phyloP scores from a whole-genome alignment of 768 basidiomycete genomes.

The Collybiopsis luxurians region DNA sequence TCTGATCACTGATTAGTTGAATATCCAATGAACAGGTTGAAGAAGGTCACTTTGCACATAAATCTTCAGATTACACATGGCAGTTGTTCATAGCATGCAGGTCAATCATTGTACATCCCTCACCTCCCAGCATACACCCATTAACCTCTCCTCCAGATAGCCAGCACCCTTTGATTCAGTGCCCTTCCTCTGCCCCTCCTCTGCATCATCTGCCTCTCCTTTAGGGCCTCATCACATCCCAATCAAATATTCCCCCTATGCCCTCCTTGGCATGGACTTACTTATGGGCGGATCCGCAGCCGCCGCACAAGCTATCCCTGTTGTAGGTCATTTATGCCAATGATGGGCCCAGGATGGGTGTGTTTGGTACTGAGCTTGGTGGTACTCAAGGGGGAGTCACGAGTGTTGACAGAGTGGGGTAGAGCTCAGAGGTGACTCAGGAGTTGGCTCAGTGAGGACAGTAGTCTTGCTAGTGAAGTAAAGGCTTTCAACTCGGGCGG shows the following conservation, averaged over 20 bases:
- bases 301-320: constrained; percentile 58
- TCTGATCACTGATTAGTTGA: too few relatives aligned
- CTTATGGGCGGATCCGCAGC: constrained; percentile 56
- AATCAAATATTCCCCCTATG: constrained; percentile 69
- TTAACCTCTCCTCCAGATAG: constrained; percentile 22
- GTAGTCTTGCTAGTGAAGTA: constrained; percentile 26
- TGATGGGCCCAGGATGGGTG: constrained; percentile 69
- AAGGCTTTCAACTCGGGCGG: constrained; percentile 30
- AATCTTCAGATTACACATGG: constrained; percentile 77
- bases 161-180: constrained; percentile 60
- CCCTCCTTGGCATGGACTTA: constrained; percentile 70
- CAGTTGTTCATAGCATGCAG: constrained; percentile 57
- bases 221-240: constrained; percentile 79
- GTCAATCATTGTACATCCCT: constrained; percentile 55
- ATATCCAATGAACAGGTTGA: constrained; percentile 65
- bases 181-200: constrained; percentile 58
- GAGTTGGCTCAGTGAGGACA: constrained; percentile 38
- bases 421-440: constrained; percentile 60
- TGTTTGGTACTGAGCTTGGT: too few relatives aligned
- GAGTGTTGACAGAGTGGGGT: constrained; percentile 34
- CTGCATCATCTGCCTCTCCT: constrained; percentile 68
- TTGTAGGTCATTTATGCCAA: constrained; percentile 83
- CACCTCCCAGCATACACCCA: not conserved
- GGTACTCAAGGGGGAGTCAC: constrained; percentile 40
- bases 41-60: constrained; percentile 48